Conservation (phyloP, 768 basidiomycete species). For the Tricholoma terreum region DNA sequence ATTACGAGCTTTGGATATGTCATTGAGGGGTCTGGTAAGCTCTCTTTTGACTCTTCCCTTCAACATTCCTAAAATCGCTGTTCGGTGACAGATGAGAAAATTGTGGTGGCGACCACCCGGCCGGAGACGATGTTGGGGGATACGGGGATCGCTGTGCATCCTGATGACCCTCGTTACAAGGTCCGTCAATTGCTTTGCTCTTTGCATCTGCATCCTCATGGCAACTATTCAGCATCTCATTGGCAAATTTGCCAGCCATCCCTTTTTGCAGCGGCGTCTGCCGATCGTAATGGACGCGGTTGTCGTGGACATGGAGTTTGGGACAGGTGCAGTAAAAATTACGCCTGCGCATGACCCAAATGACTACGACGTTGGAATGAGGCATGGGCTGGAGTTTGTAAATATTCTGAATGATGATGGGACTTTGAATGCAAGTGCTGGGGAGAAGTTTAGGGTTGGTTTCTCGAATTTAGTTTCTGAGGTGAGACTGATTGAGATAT, state of each 20-base stretch:
- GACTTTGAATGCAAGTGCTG: constrained; percentile 89
- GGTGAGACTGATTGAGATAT: neutral
- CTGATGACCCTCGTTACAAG: constrained; percentile 86
- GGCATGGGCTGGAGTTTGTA: constrained; percentile 89
- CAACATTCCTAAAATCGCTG: neutral
- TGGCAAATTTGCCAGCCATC: constrained; percentile 87
- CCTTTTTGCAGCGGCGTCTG: constrained; percentile 81
- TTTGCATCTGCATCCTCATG: neutral
- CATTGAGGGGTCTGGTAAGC: constrained; percentile 77
- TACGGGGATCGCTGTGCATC: constrained; percentile 95
- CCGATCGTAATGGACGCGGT: constrained; percentile 87
- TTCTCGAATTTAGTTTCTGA: neutral
- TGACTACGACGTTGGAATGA: constrained; percentile 90
- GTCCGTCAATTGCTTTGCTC: constrained; percentile 27
- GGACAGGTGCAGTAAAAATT: constrained; percentile 98
- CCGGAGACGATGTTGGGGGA: constrained; percentile 99
- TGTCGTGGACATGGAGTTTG: constrained; percentile 92
- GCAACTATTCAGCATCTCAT: constrained; percentile 66
- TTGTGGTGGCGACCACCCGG: constrained; percentile 95
- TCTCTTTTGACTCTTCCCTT: neutral
- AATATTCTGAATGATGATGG: constrained; percentile 97
- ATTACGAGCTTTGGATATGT: constrained; percentile 95
- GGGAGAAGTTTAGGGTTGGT: constrained; percentile 66
- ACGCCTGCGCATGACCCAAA: constrained; percentile 98
- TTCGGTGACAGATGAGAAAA: constrained; percentile 64